Evolutionary conservation across 2,329 filamentous ascomycete species (phyloP).

Genomic region (Ophiostoma australiae): DNA sequence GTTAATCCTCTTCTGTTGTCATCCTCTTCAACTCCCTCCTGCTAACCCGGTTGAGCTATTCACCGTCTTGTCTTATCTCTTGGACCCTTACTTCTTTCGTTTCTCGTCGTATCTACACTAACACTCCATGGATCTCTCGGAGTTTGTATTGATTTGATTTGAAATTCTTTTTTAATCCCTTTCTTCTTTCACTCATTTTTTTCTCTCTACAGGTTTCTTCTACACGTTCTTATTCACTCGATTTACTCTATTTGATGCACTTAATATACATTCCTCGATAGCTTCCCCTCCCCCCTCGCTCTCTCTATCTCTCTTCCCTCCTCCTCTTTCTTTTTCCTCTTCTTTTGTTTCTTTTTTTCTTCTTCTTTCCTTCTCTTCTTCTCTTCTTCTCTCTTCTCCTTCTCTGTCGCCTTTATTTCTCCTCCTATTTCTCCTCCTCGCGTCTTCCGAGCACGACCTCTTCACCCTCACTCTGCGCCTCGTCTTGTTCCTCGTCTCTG

Average conservation of each 20-base stretch:
- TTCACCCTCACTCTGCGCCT: constrained; percentile 2
- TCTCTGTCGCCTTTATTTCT: constrained; percentile 1
- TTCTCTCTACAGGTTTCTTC: neutral
- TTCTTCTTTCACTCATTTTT: constrained; percentile 20
- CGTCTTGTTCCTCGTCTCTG: neutral
- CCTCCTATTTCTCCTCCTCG: neutral
- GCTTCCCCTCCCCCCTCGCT: neutral
- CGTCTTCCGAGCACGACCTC: neutral
- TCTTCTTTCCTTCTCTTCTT: neutral
- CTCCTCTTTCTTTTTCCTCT: constrained; percentile 7
- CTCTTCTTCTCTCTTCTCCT: neutral
- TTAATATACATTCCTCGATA: constrained; percentile 10
- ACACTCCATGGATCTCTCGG: neutral
- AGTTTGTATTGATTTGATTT: constrained; percentile 24
- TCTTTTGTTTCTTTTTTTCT: neutral
- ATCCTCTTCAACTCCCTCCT: neutral
- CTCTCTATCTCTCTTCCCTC: neutral
- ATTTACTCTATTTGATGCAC: neutral
- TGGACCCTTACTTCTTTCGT: neutral
- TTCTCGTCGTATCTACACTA: neutral
- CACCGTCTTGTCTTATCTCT: constrained; percentile 1
- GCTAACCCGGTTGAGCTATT: constrained; percentile 1
- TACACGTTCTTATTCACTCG: neutral
- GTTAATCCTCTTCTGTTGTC: neutral
- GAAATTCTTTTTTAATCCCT: constrained; percentile 33